Conservation (phyloP, 371 early-diverging fungal species). For the Lichtheimia ornata region DNA sequence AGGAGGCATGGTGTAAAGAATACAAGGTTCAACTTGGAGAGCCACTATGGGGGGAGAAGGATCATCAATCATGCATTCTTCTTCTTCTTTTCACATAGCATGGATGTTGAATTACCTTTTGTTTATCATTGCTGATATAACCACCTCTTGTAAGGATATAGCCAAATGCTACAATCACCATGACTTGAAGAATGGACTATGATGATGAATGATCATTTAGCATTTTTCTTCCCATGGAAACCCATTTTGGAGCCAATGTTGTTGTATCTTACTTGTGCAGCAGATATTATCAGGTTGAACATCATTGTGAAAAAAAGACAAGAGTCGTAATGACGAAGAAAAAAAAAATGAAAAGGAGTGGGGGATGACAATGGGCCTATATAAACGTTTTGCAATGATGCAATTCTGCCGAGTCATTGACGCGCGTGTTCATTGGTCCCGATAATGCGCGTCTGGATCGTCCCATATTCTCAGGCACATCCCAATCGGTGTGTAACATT, state of each 20-base stretch:
- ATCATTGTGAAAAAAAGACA: constrained; percentile 2
- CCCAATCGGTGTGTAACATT: too few relatives aligned
- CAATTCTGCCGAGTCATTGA: too few relatives aligned
- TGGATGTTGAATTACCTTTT: constrained; percentile 44
- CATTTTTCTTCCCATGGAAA: neutral
- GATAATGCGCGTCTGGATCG: too few relatives aligned
- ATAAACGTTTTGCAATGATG: too few relatives aligned
- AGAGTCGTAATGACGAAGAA: neutral
- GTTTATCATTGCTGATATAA: constrained; percentile 51
- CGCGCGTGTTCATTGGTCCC: too few relatives aligned
- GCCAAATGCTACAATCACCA: constrained; percentile 55
- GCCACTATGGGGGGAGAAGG: constrained; percentile 30
- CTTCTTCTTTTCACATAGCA: neutral
- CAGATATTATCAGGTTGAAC: constrained; percentile 7
- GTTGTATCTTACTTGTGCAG: constrained; percentile 1
- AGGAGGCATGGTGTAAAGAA: constrained; percentile 72
- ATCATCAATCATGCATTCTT: neutral
- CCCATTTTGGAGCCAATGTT: neutral
- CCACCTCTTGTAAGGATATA: constrained; percentile 51
- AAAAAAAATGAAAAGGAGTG: neutral
- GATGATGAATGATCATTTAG: neutral
- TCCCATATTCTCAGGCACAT: too few relatives aligned
- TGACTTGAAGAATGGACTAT: constrained; percentile 64
- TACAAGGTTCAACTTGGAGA: constrained; percentile 63
- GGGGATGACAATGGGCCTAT: too few relatives aligned